Evolutionary conservation across 805 yeast species (phyloP).

Genomic region (Komagataella phaffii): DNA sequence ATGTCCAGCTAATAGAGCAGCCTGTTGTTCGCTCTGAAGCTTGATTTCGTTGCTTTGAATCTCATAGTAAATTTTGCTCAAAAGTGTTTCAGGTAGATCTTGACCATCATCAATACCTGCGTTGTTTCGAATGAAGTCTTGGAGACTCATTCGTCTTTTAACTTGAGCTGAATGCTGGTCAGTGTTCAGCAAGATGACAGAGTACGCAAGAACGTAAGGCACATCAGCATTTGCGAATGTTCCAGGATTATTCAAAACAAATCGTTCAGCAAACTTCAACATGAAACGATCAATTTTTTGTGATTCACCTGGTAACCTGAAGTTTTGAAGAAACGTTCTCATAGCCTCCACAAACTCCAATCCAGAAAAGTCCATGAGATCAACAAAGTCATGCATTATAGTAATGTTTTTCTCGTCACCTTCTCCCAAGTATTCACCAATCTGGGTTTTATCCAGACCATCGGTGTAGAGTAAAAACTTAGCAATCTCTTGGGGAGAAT

Average conservation of each 20-base stretch:
- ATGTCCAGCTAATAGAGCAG: conserved; percentile 68
- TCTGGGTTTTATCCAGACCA: conserved; percentile 65
- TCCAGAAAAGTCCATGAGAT: conserved; percentile 63
- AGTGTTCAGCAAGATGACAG: conserved; percentile 86
- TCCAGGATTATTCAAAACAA: conserved; percentile 77
- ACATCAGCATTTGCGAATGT: conserved; percentile 87
- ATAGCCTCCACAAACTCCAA: conserved; percentile 73
- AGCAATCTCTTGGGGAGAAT: conserved; percentile 61
- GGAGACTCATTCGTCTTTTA: conserved; percentile 74
- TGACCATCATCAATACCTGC: conserved; percentile 87
- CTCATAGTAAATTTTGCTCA: conserved; percentile 61
- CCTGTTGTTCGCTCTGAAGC: conserved; percentile 85
- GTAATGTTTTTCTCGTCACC: conserved; percentile 67
- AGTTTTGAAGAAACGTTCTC: conserved; percentile 71
- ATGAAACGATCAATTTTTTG: conserved; percentile 94
- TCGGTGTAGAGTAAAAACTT: conserved; percentile 51
- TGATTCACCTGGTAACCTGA: conserved; percentile 95
- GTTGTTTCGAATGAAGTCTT: conserved; percentile 78
- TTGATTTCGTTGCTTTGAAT: conserved; percentile 80
- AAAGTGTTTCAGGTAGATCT: conserved; percentile 63
- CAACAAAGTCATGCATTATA: conserved; percentile 90
- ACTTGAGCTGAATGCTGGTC: conserved; percentile 87
- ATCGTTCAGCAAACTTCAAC: conserved; percentile 94
- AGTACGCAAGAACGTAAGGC: conserved; percentile 84
- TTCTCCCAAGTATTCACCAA: conserved; percentile 91